Evolutionary conservation across 2,329 filamentous ascomycete genomes (phyloP), one percentile per base, ranked within the genome.

Genomic region (Trichoderma aggressivum): DNA sequence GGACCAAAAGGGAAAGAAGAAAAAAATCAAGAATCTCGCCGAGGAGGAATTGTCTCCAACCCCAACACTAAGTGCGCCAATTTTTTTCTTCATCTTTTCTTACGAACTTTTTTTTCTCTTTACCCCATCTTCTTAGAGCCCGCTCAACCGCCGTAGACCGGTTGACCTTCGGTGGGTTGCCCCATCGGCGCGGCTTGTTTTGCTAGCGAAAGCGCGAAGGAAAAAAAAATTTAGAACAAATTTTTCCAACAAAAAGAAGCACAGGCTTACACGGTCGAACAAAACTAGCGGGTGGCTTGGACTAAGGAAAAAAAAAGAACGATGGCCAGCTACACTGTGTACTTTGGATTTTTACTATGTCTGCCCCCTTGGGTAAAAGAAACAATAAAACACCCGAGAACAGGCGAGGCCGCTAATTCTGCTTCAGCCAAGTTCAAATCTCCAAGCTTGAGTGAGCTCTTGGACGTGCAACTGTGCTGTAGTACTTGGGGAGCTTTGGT

Each of bases 241-340:
- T 24, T 68, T 66, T 58, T 68, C 43, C 28, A 59, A 47, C 65
- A 28, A 11, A 59, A 59, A 59, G 56, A 59, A 58, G 30, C 47
- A 53, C 16, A 55, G 64, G 36, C 53, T 26, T 34, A 69, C 47
- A 53, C 21, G 36, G 64, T 55, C 36, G 24, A 24, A 69, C 39
- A 28, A 60, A 67, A 21, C 56, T 61, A 69, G 56, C 65, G 65
- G 55, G 30, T 60, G 65, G 65, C 56, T 32, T 36, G 32, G 34
- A 32, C 63, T 58, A 66, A 21, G 28, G 16, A 28, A 36, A 43
- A 12, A 59, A 58, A n/a, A 56, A 43, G 7, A 58, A 43, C 28
- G 39, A 43, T 43, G 36, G 34, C 62, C 55, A 68, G 10, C n/a
- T n/a, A 61, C 65, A 69, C 65, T 69, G 65, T 69, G 65, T 61